Evolutionary conservation across 2,329 filamentous ascomycete genomes (phyloP).

Genomic region (Paramyrothecium sp.): DNA sequence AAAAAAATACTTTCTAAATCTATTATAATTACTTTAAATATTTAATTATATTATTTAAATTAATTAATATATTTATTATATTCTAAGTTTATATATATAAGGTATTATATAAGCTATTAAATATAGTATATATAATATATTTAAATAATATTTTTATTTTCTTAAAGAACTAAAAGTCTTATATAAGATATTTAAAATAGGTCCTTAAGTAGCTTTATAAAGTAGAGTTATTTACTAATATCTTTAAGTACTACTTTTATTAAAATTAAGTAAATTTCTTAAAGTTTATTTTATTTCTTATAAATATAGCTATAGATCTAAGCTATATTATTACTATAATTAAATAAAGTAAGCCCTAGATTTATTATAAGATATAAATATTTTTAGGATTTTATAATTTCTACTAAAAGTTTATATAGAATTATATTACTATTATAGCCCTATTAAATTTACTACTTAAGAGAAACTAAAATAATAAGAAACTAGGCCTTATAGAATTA

Average conservation of each 20-base stretch:
- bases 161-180: slow-evolving; percentile 5
- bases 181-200: slow-evolving; percentile 8
- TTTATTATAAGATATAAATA: slow-evolving; percentile 1
- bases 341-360: not conserved
- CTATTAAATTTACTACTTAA: not conserved
- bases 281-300: slow-evolving; percentile 1
- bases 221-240: slow-evolving; percentile 7
- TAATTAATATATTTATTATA: slow-evolving; percentile 11
- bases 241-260: slow-evolving; percentile 9
- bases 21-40: slow-evolving; percentile 14
- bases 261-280: slow-evolving; percentile 3
- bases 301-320: slow-evolving; percentile 3
- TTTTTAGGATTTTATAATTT: slow-evolving; percentile 5
- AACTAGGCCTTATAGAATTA: not conserved
- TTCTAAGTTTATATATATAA: slow-evolving; percentile 14
- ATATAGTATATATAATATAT: slow-evolving; percentile 13
- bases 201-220: slow-evolving; percentile 6
- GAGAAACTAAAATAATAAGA: slow-evolving; percentile 1
- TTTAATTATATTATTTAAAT: slow-evolving; percentile 10
- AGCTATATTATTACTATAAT: slow-evolving; percentile 1
- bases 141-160: slow-evolving; percentile 14
- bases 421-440: not conserved
- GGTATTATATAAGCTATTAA: slow-evolving; percentile 9
- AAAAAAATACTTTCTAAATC: slow-evolving; percentile 9
- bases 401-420: slow-evolving; percentile 1